phyloP scores from a whole-genome alignment of 306 rosid genomes.

The Abrus pulchellus region DNA sequence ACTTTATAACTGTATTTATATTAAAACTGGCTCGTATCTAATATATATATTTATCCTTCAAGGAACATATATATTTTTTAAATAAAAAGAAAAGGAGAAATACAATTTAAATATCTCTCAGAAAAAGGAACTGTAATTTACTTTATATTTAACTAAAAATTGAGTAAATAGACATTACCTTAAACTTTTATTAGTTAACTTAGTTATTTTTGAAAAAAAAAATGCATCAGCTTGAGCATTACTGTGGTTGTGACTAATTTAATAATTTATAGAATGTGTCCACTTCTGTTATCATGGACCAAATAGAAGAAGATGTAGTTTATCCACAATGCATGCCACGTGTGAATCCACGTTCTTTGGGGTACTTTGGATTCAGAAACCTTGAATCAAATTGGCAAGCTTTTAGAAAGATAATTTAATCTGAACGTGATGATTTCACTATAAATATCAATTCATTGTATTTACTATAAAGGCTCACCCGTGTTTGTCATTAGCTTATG shows the following conservation, averaged over 20 bases:
- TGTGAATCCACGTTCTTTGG: constrained; percentile 22
- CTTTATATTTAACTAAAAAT: no score
- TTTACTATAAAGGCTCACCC: no score
- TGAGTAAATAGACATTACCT: not conserved
- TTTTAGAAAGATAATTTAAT: not conserved
- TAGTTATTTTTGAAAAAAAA: not conserved
- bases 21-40: no score
- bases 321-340: constrained; percentile 42
- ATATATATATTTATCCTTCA: no score
- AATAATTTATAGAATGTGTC: not conserved
- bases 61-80: no score
- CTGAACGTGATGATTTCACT: not conserved
- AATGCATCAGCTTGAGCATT: not conserved
- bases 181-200: not conserved
- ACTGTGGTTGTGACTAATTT: not conserved
- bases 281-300: not conserved
- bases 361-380: not conserved
- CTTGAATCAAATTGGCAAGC: constrained; percentile 13
- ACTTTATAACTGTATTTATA: no score
- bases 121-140: no score
- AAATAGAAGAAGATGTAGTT: constrained; percentile 22
- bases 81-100: no score
- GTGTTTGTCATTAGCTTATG: no score
- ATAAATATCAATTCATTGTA: not conserved
- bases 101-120: no score